These are phyloP conservation scores for Hymenoscyphus repandus DNA, from an alignment of 2,329 filamentous ascomycete genomes.

Conservation along the genomic window DNA sequence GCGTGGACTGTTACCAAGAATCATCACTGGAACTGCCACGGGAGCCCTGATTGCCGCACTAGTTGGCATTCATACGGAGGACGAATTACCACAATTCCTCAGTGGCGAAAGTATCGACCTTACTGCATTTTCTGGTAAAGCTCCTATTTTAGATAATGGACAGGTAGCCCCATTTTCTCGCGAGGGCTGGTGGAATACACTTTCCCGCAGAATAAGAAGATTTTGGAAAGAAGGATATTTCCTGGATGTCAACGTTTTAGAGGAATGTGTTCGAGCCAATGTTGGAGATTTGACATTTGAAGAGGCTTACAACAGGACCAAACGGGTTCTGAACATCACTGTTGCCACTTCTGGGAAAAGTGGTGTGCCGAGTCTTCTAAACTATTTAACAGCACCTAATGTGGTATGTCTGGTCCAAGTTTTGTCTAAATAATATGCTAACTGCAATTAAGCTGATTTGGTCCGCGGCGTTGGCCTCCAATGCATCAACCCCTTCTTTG, in stretches of 20 bases:
- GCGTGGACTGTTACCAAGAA: constrained; percentile 75
- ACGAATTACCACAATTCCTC: constrained; percentile 73
- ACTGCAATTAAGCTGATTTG: constrained; percentile 44
- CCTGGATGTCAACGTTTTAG: constrained; percentile 74
- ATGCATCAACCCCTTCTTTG: constrained; percentile 43
- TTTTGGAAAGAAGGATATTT: constrained; percentile 77
- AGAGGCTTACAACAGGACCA: constrained; percentile 82
- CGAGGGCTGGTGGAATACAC: constrained; percentile 45
- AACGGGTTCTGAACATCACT: constrained; percentile 86
- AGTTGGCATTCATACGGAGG: constrained; percentile 80
- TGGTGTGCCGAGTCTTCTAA: constrained; percentile 78
- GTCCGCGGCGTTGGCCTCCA: constrained; percentile 55
- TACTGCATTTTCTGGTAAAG: constrained; percentile 60
- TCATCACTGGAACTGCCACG: constrained; percentile 86
- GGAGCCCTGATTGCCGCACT: constrained; percentile 86
- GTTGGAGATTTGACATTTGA: constrained; percentile 89
- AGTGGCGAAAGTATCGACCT: constrained; percentile 78
- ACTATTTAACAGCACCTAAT: constrained; percentile 89
- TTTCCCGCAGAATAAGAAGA: constrained; percentile 60
- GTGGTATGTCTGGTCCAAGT: constrained; percentile 57
- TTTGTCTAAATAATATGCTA: not conserved
- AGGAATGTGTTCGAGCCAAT: constrained; percentile 78
- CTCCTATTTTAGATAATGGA: constrained; percentile 29
- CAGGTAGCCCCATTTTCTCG: constrained; percentile 34
- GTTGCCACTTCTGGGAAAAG: constrained; percentile 70